Evolutionary conservation across 2,329 filamentous ascomycete genomes (phyloP), one percentile per base, ranked within the genome.

Genomic region (Penicillium sp.): DNA sequence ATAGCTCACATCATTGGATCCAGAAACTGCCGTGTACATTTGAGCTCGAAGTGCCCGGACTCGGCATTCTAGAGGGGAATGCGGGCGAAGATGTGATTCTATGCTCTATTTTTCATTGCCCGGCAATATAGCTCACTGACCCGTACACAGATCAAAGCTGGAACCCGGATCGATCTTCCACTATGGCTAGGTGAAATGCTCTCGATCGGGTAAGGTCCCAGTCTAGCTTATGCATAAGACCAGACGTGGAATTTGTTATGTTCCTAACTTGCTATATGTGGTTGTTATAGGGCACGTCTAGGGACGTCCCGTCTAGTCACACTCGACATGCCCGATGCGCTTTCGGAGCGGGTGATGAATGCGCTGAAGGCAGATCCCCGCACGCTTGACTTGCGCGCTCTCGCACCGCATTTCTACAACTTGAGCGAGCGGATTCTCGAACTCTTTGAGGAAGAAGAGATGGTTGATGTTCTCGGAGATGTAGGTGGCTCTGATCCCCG

Each of bases 1-100:
- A n/a, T 19, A 19, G 22, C 61, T 67, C 56, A 69, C 52, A 43
- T 33, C 16, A 25, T 47, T 48, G 25, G 5, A 22, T 36, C 58
- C 57, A 96, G 87, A 97, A 97, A 89, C 85, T 97, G 31, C 93
- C 94, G 38, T 96, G 92, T 78, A 95, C 89, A 49, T 97, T 97
- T 76, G 89, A 96, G 69, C 84, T 97, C 68, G 89, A 93, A 57
- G 87, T 96, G 31, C 88, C 91, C 19, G 87, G 89, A 54, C 84
- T 97, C 43, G 92, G 92, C 63, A 91, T 96, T 72, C 82, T 99
- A 57, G 91, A 96, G 75, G 91, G 91, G 68, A 93, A 90, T 68
- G 83, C 89, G 25, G 83, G 81, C 43, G 81, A 81, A 62, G 81
- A 83, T 67, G 82, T 33, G 16, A 44, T 38, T 82, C 68, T 58